Conservation (phyloP, 371 early-diverging fungal genomes). For the Mucor ambiguus region DNA sequence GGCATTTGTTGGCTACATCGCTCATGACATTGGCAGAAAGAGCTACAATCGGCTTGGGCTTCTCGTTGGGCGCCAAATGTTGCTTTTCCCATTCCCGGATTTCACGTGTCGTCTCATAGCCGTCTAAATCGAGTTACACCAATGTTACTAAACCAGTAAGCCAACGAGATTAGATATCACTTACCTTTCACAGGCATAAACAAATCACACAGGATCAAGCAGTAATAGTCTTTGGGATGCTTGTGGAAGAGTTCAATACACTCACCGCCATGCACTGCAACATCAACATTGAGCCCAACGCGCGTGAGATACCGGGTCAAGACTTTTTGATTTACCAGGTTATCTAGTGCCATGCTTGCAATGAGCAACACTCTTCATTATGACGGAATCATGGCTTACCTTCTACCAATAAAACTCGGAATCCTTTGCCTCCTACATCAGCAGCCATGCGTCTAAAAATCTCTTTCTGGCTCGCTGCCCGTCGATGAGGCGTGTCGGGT, state of each 20-base stretch:
- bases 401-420: constrained; percentile 53
- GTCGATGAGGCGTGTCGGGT: constrained; percentile 49
- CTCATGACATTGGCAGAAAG: constrained; percentile 72
- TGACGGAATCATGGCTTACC: constrained; percentile 28
- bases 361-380: too few species aligned
- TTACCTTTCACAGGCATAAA: constrained; percentile 71
- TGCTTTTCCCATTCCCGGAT: constrained; percentile 60
- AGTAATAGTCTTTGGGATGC: constrained; percentile 49
- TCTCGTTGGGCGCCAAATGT: constrained; percentile 32
- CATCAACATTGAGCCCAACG: constrained; percentile 54
- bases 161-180: background rate
- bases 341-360: constrained; percentile 33
- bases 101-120: constrained; percentile 62
- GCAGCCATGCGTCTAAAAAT: constrained; percentile 57
- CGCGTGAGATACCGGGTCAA: constrained; percentile 51
- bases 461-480: constrained; percentile 57
- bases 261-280: constrained; percentile 60
- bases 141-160: background rate
- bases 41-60: constrained; percentile 60
- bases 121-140: constrained; percentile 39
- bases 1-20: constrained; percentile 58
- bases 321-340: constrained; percentile 67
- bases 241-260: constrained; percentile 51
- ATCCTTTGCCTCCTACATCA: constrained; percentile 57
- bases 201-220: constrained; percentile 60